A percentile compares a stretch with the other conserved stretches of the same genome.
Conservation (phyloP, 495 filamentous ascomycete species). For the Choiromyces venosus region DNA sequence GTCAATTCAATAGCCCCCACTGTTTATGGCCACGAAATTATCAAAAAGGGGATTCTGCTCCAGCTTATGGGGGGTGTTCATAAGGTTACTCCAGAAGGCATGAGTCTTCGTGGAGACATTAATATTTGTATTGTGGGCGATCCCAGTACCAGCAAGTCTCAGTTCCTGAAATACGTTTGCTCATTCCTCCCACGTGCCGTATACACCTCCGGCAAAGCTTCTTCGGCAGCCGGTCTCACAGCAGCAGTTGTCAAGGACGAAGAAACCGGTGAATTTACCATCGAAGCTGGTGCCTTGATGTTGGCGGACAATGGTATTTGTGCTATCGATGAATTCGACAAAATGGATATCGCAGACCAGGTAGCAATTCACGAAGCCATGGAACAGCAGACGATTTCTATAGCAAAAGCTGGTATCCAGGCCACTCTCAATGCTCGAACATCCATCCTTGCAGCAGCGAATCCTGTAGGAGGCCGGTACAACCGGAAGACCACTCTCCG, state of each 20-base stretch:
- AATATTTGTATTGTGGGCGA: constrained; percentile 99
- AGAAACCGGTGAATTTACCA: constrained; percentile 97
- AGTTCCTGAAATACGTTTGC: constrained; percentile 97
- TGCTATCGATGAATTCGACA: constrained; percentile 98
- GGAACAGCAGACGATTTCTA: constrained; percentile 99
- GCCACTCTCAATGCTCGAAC: constrained; percentile 94
- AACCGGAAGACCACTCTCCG: constrained; percentile 91
- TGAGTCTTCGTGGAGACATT: constrained; percentile 92
- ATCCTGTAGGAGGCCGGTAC: constrained; percentile 92
- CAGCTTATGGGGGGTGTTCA: constrained; percentile 89
- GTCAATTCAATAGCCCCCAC: constrained; percentile 95
- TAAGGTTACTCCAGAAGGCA: constrained; percentile 84
- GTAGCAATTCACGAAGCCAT: constrained; percentile 99
- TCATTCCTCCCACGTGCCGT: constrained; percentile 92
- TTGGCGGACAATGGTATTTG: constrained; percentile 95
- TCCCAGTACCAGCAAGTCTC: constrained; percentile 95
- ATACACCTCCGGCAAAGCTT: constrained; percentile 97
- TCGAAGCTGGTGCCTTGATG: constrained; percentile 98
- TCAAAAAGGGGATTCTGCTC: constrained; percentile 93
- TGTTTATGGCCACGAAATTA: constrained; percentile 93
- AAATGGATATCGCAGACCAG: constrained; percentile 97
- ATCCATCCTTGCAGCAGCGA: constrained; percentile 91
- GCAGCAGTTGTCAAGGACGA: constrained; percentile 97
- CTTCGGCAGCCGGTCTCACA: constrained; percentile 93
- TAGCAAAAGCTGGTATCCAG: constrained; percentile 97